Conservation (phyloP, 1,139 yeast species). For the Geotrichum citri-aurantii region DNA sequence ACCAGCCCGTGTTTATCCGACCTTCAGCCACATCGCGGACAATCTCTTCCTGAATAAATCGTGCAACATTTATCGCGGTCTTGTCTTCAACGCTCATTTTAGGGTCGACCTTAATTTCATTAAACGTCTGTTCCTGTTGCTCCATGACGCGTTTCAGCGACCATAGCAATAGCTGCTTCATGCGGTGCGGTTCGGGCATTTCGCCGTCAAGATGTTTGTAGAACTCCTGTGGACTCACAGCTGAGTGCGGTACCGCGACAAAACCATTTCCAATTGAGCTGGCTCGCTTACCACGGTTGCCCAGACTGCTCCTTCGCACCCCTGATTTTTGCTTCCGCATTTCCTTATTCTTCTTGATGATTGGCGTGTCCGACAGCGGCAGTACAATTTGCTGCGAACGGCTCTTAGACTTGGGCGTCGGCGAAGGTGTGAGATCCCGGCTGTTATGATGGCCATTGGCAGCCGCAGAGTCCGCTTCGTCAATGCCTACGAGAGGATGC, state of each 20-base stretch:
- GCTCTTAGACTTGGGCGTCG: constrained; percentile 10
- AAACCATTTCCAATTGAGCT: constrained; percentile 75
- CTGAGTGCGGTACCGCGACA: constrained; percentile 60
- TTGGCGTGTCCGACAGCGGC: constrained; percentile 42
- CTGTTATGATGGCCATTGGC: constrained; percentile 7
- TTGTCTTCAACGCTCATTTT: constrained; percentile 25
- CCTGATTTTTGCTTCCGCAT: constrained; percentile 28
- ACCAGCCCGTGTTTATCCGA: constrained; percentile 62
- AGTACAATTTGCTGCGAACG: constrained; percentile 29
- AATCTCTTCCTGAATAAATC: constrained; percentile 60
- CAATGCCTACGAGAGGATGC: constrained; percentile 5
- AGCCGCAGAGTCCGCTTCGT: not conserved
- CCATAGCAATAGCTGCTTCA: constrained; percentile 70
- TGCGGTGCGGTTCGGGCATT: constrained; percentile 65
- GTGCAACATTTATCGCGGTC: constrained; percentile 40
- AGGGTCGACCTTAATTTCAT: constrained; percentile 27
- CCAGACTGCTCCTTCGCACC: constrained; percentile 30
- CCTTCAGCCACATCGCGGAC: constrained; percentile 56
- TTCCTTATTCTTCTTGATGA: constrained; percentile 38
- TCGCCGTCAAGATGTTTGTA: constrained; percentile 57
- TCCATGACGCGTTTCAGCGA: constrained; percentile 51
- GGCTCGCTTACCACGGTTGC: constrained; percentile 58
- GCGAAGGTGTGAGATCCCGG: constrained; percentile 13
- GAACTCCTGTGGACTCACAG: constrained; percentile 51
- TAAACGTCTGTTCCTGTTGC: constrained; percentile 32